These are phyloP conservation scores for Scleroderma citrinum DNA, from an alignment of 768 basidiomycete genomes.

Conservation along the genomic window DNA sequence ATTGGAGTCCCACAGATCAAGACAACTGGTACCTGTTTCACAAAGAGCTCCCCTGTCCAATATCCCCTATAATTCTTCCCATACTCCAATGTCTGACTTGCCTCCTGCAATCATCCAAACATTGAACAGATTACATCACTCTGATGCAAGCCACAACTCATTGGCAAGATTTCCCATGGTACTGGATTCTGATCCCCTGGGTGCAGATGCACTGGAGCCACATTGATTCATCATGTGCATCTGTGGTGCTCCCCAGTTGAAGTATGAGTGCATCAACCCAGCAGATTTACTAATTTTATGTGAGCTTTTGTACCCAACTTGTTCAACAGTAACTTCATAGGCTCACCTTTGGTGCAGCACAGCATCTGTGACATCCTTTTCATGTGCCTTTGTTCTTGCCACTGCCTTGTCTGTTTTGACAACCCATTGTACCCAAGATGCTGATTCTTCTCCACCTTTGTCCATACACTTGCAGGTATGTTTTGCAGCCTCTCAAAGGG, in stretches of 20 bases:
- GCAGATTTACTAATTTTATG: background rate
- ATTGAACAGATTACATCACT: slow-evolving; percentile 33
- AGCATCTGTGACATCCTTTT: background rate
- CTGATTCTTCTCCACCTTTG: background rate
- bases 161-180: background rate
- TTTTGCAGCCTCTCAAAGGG: background rate
- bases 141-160: too few species aligned
- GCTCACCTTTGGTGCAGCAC: background rate
- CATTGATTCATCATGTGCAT: background rate
- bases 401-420: background rate
- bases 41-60: slow-evolving; percentile 31
- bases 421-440: background rate
- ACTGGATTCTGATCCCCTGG: background rate
- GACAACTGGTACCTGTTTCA: slow-evolving; percentile 24
- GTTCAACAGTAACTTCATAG: background rate
- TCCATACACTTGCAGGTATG: background rate
- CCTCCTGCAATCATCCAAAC: slow-evolving; percentile 27
- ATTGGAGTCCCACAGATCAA: background rate
- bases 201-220: background rate
- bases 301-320: background rate
- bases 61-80: slow-evolving; percentile 40
- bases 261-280: background rate
- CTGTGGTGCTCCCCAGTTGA: background rate
- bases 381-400: background rate
- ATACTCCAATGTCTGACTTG: slow-evolving; percentile 32